phyloP scores from a whole-genome alignment of 1,284 basidiomycete genomes.

The Amylostereum areolatum region DNA sequence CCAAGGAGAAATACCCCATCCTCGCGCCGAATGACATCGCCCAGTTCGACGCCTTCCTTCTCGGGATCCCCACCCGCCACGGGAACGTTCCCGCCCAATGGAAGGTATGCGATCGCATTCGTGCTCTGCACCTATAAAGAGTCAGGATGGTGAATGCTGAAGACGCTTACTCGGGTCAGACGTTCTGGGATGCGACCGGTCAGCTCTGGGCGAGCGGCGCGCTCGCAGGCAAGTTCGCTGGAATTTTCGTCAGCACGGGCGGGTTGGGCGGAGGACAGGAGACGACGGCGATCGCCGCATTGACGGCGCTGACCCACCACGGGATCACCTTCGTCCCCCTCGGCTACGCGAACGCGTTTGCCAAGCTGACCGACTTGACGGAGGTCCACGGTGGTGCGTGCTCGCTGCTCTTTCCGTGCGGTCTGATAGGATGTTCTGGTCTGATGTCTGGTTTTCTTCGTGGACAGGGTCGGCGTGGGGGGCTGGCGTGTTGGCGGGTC shows the following conservation, averaged over 20 bases:
- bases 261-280: conserved; percentile 34
- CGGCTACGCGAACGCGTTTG: conserved; percentile 55
- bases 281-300: conserved; percentile 38
- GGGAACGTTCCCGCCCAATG: conserved; percentile 57
- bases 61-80: conserved; percentile 78
- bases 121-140: no score
- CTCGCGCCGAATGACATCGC: conserved; percentile 62
- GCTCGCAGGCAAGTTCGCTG: conserved; percentile 78
- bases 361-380: conserved; percentile 50
- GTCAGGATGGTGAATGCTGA: no score
- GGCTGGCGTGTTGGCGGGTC: conserved; percentile 61
- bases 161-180: conserved; percentile 28
- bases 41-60: conserved; percentile 61
- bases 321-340: conserved; percentile 77
- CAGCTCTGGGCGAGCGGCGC: conserved; percentile 67
- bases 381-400: conserved; percentile 68
- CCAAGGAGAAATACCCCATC: conserved; percentile 69
- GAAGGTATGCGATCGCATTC: no score
- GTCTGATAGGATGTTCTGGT: neutral
- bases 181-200: conserved; percentile 82
- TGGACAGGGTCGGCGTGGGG: conserved; percentile 64
- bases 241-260: conserved; percentile 67
- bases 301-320: conserved; percentile 79
- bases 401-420: neutral
- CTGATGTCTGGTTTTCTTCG: neutral